Evolutionary conservation across 306 rosid species (phyloP), one percentile per base, ranked within the genome.

Genomic region (Biancaea sappan): DNA sequence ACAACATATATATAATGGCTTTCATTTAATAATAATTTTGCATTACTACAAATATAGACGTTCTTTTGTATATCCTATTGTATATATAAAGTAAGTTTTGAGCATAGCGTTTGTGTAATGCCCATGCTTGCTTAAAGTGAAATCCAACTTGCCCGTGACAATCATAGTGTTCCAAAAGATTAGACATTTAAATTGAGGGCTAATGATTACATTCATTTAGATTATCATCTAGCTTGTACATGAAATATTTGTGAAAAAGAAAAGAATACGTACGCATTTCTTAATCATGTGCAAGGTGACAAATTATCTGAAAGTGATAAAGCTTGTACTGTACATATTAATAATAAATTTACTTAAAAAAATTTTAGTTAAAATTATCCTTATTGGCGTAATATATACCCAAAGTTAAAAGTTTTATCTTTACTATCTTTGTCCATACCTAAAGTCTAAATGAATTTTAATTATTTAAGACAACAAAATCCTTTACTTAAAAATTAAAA

Each of bases 81-180:
- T 6, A 7, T 54, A n/a, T 16, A 57, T n/a, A 41, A 43, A 67
- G 68, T 43, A 38, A 68, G 40, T 34, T 57, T 51, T 60, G 71
- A 68, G 63, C 63, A 58, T 18, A 25, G 29, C 57, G 74, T 41
- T 31, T 16, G 73, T 41, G 37, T 38, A 53, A 52, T 52, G 67
- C 52, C 41, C 32, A 56, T 74, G 84, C 60, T 75, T 51, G 77
- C 24, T 80, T 69, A 15, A 69, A 51, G 72, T 62, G 73, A 37
- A 67, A 53, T 66, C 80, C 62, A 61, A 16, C 12, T 19, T 51
- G 71, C 58, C 38, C 72, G 12, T 22, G 73, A 63, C 66, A 69
- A 80, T 80, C 48, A 80, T 74, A n/a, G 21, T 78, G 82, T 53
- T 56, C 7, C 68, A 40, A 50, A 59, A 74, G 34, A 68, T 50